Conservation (phyloP, 179 eudicot species). For the Beta corolliflora region DNA sequence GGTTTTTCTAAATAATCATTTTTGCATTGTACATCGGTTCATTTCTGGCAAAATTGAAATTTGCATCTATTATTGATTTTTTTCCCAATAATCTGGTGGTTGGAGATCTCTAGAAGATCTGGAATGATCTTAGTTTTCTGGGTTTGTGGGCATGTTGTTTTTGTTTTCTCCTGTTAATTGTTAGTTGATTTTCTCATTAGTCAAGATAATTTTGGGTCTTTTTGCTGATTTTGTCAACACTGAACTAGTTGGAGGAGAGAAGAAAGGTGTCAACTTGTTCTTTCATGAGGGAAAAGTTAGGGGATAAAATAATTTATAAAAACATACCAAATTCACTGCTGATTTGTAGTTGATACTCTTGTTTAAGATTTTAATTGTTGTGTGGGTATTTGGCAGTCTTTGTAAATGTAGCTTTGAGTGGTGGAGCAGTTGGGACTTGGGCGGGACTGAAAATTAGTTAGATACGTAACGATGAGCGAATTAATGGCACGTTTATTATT, state of each 20-base stretch:
- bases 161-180: background rate
- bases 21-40: background rate
- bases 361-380: too few relatives aligned
- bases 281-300: too few relatives aligned
- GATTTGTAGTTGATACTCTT: background rate
- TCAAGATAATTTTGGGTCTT: constrained; percentile 2
- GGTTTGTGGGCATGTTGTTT: too few relatives aligned
- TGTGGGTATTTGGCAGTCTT: background rate
- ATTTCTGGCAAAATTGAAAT: background rate
- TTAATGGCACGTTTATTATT: background rate
- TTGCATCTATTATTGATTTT: background rate
- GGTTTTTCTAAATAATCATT: background rate
- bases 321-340: constrained; percentile 17
- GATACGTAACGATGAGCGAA: background rate
- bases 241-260: background rate
- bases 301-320: too few relatives aligned
- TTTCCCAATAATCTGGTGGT: background rate
- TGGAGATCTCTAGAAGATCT: constrained; percentile 13
- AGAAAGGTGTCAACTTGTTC: background rate
- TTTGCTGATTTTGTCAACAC: background rate
- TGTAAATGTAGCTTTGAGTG: background rate
- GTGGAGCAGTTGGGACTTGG: background rate
- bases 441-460: background rate
- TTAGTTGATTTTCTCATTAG: too few relatives aligned
- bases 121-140: background rate